These are phyloP conservation scores for Nigrograna mackinnonii DNA, from an alignment of 2,329 filamentous ascomycete genomes.

Conservation along the genomic window DNA sequence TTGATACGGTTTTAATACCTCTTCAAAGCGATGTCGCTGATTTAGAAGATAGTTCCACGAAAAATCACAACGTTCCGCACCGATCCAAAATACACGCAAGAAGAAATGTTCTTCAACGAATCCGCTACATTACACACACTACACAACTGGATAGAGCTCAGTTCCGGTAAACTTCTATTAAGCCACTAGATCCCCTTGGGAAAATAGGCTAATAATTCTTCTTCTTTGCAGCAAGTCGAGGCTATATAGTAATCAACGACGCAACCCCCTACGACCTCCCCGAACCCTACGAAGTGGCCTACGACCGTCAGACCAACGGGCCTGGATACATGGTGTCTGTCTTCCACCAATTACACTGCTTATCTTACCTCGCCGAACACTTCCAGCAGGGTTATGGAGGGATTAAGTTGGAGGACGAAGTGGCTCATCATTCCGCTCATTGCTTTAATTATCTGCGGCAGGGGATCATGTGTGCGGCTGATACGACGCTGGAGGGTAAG, in stretches of 20 bases:
- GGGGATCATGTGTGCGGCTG: constrained; percentile 26
- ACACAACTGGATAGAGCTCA: constrained; percentile 25
- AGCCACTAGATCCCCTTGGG: not conserved
- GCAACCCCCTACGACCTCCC: constrained; percentile 17
- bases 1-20: not conserved
- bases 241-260: constrained; percentile 16
- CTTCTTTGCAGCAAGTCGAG: constrained; percentile 14
- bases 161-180: constrained; percentile 11
- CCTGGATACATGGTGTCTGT: constrained; percentile 26
- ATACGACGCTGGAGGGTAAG: constrained; percentile 27
- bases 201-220: not conserved
- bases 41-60: constrained; percentile 12
- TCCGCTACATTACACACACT: constrained; percentile 19
- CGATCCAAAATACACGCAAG: constrained; percentile 18
- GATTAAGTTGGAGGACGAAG: constrained; percentile 14
- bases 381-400: constrained; percentile 25
- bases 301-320: constrained; percentile 19
- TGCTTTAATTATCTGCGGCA: constrained; percentile 32
- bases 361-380: constrained; percentile 23
- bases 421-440: constrained; percentile 25
- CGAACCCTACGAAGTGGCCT: constrained; percentile 17
- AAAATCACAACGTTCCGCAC: constrained; percentile 24
- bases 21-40: constrained; percentile 5
- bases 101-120: constrained; percentile 27
- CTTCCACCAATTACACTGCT: constrained; percentile 29